Percentiles rank a stretch among this genome's conserved stretches.
Evolutionary conservation across 2,329 filamentous ascomycete species (phyloP).

Genomic region (Fusarium anguioides): DNA sequence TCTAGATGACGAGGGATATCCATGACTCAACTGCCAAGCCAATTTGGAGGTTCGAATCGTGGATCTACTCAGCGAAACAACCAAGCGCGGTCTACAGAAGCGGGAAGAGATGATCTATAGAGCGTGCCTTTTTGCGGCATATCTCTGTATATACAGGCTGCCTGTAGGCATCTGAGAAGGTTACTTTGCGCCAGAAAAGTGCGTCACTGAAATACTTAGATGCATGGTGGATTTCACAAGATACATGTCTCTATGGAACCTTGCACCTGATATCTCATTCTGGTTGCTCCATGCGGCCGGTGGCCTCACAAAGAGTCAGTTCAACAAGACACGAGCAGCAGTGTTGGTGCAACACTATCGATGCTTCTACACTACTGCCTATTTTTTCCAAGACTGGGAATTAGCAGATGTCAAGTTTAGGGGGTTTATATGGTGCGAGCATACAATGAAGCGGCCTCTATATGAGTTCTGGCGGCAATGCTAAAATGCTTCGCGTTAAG

Average conservation of each 20-base stretch:
- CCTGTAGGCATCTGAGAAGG: conserved; percentile 6
- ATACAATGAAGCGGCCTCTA: neutral
- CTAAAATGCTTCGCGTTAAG: too few relatives aligned
- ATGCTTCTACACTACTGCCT: neutral
- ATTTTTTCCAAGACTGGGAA: neutral
- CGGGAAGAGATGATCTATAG: neutral
- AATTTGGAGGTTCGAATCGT: conserved; percentile 2
- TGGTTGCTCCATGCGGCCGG: conserved; percentile 1
- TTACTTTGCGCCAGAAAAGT: neutral
- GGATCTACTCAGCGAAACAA: neutral
- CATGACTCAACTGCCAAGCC: conserved; percentile 4
- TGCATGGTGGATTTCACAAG: neutral
- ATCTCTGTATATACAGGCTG: conserved; percentile 15
- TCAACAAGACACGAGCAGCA: neutral
- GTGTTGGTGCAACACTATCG: neutral
- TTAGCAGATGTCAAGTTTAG: neutral
- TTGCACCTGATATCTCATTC: neutral
- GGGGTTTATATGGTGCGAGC: conserved; percentile 2
- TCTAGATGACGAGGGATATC: conserved; percentile 5
- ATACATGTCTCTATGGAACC: conserved; percentile 7
- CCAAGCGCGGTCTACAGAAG: neutral
- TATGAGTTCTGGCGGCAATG: neutral
- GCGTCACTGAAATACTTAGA: neutral
- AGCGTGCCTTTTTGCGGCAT: conserved; percentile 7
- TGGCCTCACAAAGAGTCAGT: neutral